Evolutionary conservation across 2,329 filamentous ascomycete species (phyloP).

Genomic region (Alternaria burnsii): DNA sequence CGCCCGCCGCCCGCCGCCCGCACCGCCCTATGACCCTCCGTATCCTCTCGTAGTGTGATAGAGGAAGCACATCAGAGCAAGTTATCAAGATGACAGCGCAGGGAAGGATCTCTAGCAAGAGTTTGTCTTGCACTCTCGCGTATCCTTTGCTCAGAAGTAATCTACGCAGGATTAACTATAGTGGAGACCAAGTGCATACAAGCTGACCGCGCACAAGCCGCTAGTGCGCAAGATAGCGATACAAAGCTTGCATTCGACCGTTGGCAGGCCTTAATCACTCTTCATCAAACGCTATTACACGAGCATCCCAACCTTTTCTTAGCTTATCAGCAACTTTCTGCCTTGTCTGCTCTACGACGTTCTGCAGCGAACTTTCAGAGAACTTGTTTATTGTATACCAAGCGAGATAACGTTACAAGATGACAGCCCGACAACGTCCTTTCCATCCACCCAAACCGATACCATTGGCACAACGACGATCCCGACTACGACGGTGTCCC

Average conservation of each 20-base stretch:
- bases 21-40: no score
- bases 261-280: slow-evolving; percentile 82
- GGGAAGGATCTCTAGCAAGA: no score
- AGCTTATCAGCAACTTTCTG: slow-evolving; percentile 82
- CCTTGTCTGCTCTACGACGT: slow-evolving; percentile 70
- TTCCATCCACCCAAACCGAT: slow-evolving; percentile 54
- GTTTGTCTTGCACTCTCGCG: no score
- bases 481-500: slow-evolving; percentile 61
- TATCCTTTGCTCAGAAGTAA: no score
- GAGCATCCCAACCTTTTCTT: slow-evolving; percentile 74
- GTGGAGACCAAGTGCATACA: slow-evolving; percentile 89
- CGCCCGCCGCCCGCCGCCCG: no score
- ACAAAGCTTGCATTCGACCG: slow-evolving; percentile 67
- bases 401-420: no score
- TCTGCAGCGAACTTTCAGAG: slow-evolving; percentile 81
- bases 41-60: no score
- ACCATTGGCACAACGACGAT: slow-evolving; percentile 62
- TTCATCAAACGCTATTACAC: slow-evolving; percentile 82
- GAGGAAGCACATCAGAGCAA: no score
- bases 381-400: no score
- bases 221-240: slow-evolving; percentile 60
- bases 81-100: no score
- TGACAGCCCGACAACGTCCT: slow-evolving; percentile 53
- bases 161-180: slow-evolving; percentile 84
- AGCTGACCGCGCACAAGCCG: slow-evolving; percentile 71